phyloP scores from a whole-genome alignment of 768 basidiomycete genomes.

The Mycena olivaceomarginata region DNA sequence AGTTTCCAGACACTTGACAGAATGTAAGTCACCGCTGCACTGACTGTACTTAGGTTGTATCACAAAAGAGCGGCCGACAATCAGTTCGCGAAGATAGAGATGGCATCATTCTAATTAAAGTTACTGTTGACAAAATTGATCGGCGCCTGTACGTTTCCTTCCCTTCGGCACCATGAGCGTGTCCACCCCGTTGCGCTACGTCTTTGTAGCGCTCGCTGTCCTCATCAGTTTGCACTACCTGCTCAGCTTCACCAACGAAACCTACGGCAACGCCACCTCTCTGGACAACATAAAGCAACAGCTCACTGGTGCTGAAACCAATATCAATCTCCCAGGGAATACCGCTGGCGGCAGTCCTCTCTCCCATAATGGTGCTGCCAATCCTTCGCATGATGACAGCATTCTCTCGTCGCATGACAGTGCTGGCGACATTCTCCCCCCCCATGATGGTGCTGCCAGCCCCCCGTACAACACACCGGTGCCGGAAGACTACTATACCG shows the following conservation, averaged over 20 bases:
- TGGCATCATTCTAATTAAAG: too few species aligned
- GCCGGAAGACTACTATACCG: slow-evolving; percentile 73
- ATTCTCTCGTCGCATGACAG: too few species aligned
- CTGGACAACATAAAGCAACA: slow-evolving; percentile 65
- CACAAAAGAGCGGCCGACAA: too few species aligned
- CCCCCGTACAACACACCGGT: slow-evolving; percentile 74
- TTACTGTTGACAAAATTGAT: too few species aligned
- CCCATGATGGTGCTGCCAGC: too few species aligned
- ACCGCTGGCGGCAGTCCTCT: slow-evolving; percentile 43
- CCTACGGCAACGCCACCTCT: slow-evolving; percentile 77
- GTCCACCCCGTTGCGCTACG: slow-evolving; percentile 75
- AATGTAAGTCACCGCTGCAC: too few species aligned
- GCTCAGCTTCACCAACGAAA: slow-evolving; percentile 78
- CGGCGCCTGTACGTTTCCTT: too few species aligned
- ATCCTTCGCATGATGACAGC: too few species aligned
- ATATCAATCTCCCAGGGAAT: slow-evolving; percentile 33
- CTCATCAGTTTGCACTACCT: slow-evolving; percentile 77
- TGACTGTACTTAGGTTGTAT: too few species aligned
- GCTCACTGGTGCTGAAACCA: slow-evolving; percentile 49
- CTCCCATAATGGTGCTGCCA: neutral
- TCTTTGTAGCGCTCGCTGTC: slow-evolving; percentile 68
- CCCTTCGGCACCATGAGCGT: slow-evolving; percentile 49
- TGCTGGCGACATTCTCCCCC: too few species aligned
- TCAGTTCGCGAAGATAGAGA: too few species aligned
- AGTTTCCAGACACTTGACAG: too few species aligned